Evolutionary conservation across 495 filamentous ascomycete species (phyloP).

Genomic region (Xylaria venustula): DNA sequence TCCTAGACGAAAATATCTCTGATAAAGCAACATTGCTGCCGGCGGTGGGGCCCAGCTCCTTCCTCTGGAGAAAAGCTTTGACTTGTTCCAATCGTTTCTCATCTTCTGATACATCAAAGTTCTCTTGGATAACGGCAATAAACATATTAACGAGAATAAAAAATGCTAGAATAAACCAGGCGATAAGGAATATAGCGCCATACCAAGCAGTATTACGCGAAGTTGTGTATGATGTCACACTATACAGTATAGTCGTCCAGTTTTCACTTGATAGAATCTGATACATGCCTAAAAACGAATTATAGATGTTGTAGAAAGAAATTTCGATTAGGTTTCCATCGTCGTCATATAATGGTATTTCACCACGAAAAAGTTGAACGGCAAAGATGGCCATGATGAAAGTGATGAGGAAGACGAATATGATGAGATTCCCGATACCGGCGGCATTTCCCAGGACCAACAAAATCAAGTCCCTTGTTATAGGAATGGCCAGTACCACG

Average conservation of each 20-base stretch:
- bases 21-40: constrained; percentile 78
- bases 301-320: constrained; percentile 88
- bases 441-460: constrained; percentile 88
- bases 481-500: constrained; percentile 81
- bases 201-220: constrained; percentile 79
- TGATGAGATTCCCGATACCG: constrained; percentile 89
- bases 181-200: constrained; percentile 84
- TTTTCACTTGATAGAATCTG: constrained; percentile 96
- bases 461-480: constrained; percentile 80
- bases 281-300: constrained; percentile 97
- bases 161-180: constrained; percentile 93
- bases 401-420: constrained; percentile 94
- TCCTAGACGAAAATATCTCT: constrained; percentile 80
- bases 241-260: constrained; percentile 89
- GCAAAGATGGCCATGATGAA: constrained; percentile 94
- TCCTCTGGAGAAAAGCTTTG: constrained; percentile 86
- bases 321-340: constrained; percentile 58
- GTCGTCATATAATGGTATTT: constrained; percentile 63
- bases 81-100: constrained; percentile 97
- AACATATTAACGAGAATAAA: constrained; percentile 99
- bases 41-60: constrained; percentile 67
- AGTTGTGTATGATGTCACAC: constrained; percentile 65
- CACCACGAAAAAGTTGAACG: constrained; percentile 86
- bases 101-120: constrained; percentile 99
- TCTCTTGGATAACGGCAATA: constrained; percentile 99